Base-by-base conservation (phyloP, 1,284 basidiomycete species). In the Macrocystidia cucumis region DNA sequence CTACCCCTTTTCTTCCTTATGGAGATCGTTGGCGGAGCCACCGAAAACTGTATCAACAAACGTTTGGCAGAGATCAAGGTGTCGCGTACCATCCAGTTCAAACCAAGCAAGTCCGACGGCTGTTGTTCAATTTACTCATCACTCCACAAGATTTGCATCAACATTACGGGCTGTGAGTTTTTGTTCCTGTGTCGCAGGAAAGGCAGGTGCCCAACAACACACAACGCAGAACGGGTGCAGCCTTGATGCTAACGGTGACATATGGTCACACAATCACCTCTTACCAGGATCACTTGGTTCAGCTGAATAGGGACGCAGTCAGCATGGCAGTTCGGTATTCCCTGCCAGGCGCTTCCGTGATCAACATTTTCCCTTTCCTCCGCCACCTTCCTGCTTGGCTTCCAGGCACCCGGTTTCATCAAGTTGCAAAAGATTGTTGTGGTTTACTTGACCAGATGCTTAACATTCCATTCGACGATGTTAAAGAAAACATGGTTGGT, bases 401-500 rank as follows among this genome's bases (percentile, higher is more conserved):
- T 13, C 63, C 64, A 0, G 59, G 62, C 6, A 50, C 55, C 3
- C 22, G 9, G 9, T 57, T 54, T 35, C 54, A 57, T 22, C 48
- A 42, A 32, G 32, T 33, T 3, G 56, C 55, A 13, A 39, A 35
- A 5, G 45, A 54, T 19, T 48, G 51, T 25, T 48, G 49, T 35
- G 26, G 39, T 3, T 39, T 58, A 19, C 52, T 52, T 5, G 11
- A 46, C 12, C 47, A 56, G 9, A 47, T 61, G 32, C 40, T 50
- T 12, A 47, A 48, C 4, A 39, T 42, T 5, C 29, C 29, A 18
- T 30, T 67, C 44, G 63, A 72, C 34, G 65, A 64, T 52, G 73
- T 76, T 19, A 70, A 67, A 43, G 49, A 54, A 25, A 57, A 67
- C 21, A 62, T 74, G 64, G 74, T 74, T 36, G n/a, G n/a, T n/a